phyloP scores from a whole-genome alignment of 805 yeast genomes.

The Metschnikowia vanudenii region DNA sequence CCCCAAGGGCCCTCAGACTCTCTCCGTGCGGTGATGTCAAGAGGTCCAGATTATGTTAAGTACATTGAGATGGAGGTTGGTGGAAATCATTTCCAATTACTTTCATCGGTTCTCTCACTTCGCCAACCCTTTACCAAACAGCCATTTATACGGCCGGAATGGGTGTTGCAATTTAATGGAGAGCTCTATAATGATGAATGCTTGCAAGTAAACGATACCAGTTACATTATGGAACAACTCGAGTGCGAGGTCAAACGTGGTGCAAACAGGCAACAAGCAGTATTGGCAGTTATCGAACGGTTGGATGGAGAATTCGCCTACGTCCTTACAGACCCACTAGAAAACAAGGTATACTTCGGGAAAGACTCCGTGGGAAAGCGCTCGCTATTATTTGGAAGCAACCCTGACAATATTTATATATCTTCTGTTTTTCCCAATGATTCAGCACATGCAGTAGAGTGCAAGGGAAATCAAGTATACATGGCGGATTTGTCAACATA shows the following conservation, averaged over 20 bases:
- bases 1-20: neutral
- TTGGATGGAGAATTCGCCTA: conserved; percentile 86
- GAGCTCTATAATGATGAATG: conserved; percentile 73
- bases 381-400: conserved; percentile 54
- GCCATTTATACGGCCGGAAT: conserved; percentile 47
- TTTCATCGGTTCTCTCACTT: conserved; percentile 76
- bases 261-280: conserved; percentile 9
- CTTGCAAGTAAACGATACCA: conserved; percentile 59
- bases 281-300: conserved; percentile 38
- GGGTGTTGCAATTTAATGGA: conserved; percentile 79
- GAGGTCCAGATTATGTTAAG: conserved; percentile 63
- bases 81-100: conserved; percentile 30
- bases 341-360: conserved; percentile 62
- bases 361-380: conserved; percentile 82
- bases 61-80: conserved; percentile 15
- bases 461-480: conserved; percentile 52
- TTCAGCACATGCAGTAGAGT: conserved; percentile 45
- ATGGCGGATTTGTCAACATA: conserved; percentile 31
- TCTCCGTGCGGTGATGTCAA: conserved; percentile 33
- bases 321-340: conserved; percentile 45
- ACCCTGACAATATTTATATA: conserved; percentile 39
- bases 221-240: conserved; percentile 45
- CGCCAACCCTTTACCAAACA: conserved; percentile 78
- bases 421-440: conserved; percentile 28
- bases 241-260: neutral